Evolutionary conservation across 345 rosid genomes (phyloP), one percentile per base, ranked within the genome.

Genomic region (Dimocarpus longan): DNA sequence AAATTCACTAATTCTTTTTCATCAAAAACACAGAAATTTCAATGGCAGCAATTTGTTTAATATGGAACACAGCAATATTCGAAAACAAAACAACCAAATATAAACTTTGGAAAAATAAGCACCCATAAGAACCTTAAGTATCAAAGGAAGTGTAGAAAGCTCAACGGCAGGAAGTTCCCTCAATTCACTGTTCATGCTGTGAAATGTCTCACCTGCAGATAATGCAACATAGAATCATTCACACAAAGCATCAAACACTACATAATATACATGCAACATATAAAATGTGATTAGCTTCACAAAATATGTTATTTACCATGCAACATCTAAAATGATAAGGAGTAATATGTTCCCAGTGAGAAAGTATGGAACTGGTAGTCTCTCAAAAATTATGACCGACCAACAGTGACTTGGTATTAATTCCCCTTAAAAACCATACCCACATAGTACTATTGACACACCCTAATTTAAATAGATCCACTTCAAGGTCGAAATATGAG

Each of bases 131-230:
- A 91, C 95, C 94, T 97, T 97, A 76, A 93, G 93, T 76, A 97
- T 85, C 77, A 92, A 79, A 70, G 95, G 98, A 78, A 97, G 98
- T 44, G 96, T 88, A 67, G 97, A 88, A 85, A 94, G 97, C 81
- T 97, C 98, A 78, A 97, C 91, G 3, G 92, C 87, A 71, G 99
- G 99, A 84, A 97, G 87, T 80, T 97, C 99, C 87, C 93, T 91
- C 87, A 97, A 84, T 76, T 92, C 98, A 71, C 94, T 94, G 80
- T 87, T 90, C 81, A 89, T 81, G 81, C 86, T 84, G 80, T 91
- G 98, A 87, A 91, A 94, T 65, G 98, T 86, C 80, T 94, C 97
- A 43, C 74, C 99, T 94, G 90, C 80, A 85, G 68, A 70, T 50
- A 68, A 79, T 39, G 66, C 54, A 82, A 75, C 65, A 79, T 39